Percentiles rank a stretch among this genome's conserved stretches.
Evolutionary conservation across 345 rosid species (phyloP).

Genomic region (Hypericum perforatum): DNA sequence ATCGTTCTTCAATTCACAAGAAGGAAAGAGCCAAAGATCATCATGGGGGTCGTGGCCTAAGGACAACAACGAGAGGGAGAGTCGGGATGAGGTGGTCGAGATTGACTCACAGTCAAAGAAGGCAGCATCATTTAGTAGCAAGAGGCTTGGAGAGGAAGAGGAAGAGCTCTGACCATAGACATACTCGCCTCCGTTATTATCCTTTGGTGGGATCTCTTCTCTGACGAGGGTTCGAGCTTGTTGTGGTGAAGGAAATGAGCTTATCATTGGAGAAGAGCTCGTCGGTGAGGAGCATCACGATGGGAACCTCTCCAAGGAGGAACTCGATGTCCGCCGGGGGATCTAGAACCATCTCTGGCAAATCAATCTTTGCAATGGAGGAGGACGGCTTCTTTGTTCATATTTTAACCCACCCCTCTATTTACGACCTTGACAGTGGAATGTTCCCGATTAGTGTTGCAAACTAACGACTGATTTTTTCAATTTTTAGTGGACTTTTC

Average conservation of each 20-base stretch:
- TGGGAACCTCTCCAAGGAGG: conserved; percentile 58
- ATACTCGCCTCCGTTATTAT: conserved; percentile 19
- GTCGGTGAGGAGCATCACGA: conserved; percentile 80
- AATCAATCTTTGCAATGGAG: too few species aligned
- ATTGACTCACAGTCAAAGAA: conserved; percentile 47
- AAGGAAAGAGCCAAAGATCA: too few species aligned
- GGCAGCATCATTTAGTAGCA: conserved; percentile 43
- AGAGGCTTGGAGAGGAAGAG: conserved; percentile 35
- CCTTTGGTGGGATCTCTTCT: conserved; percentile 28
- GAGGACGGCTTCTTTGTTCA: not conserved
- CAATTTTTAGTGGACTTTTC: too few species aligned
- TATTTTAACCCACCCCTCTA: too few species aligned
- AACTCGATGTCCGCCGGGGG: conserved; percentile 72
- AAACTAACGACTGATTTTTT: too few species aligned
- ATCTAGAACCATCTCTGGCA: conserved; percentile 13
- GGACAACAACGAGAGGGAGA: conserved; percentile 82
- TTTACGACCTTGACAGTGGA: too few species aligned
- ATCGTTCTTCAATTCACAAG: too few species aligned
- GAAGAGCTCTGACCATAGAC: conserved; percentile 19
- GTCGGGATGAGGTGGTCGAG: conserved; percentile 63
- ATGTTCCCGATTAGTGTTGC: too few species aligned
- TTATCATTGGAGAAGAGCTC: conserved; percentile 84
- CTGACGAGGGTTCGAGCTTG: conserved; percentile 13
- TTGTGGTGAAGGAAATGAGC: conserved; percentile 52
- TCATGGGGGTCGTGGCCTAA: conserved; percentile 73